Evolutionary conservation across 108 stramenopile species (phyloP).

Genomic region (Aurantiochytrium sp.): DNA sequence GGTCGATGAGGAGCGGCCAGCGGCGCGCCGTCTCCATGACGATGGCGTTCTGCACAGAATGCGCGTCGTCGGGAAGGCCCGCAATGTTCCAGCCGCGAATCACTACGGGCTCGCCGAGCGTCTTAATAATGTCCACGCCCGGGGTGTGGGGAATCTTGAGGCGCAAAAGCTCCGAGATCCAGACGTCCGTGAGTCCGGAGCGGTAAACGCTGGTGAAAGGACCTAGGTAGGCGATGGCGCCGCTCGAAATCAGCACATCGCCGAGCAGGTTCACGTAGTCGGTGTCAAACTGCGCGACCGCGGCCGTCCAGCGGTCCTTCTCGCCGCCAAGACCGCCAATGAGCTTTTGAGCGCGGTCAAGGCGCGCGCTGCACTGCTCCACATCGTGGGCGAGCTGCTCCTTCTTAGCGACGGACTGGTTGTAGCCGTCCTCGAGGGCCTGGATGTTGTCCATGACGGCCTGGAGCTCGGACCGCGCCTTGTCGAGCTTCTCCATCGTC

Average conservation of each 20-base stretch:
- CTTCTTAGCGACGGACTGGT: conserved; percentile 53
- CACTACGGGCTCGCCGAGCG: conserved; percentile 51
- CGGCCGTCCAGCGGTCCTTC: conserved; percentile 54
- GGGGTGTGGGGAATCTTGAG: conserved; percentile 48
- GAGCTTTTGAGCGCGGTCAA: conserved; percentile 58
- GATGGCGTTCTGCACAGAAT: conserved; percentile 62
- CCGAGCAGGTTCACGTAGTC: conserved; percentile 52
- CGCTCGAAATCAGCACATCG: conserved; percentile 54
- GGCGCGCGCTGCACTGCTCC: conserved; percentile 44
- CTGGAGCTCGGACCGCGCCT: conserved; percentile 45
- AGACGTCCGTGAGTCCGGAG: conserved; percentile 38
- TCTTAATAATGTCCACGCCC: conserved; percentile 43
- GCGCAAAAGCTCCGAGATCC: conserved; percentile 41
- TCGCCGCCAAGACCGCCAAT: conserved; percentile 63
- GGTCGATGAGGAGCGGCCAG: conserved; percentile 68
- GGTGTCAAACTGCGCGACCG: conserved; percentile 41
- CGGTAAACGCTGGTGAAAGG: conserved; percentile 58
- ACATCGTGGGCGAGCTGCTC: conserved; percentile 48
- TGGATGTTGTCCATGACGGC: conserved; percentile 52
- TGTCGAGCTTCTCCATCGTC: conserved; percentile 46
- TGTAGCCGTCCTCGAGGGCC: conserved; percentile 47
- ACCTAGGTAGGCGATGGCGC: conserved; percentile 57
- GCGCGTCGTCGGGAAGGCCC: conserved; percentile 54
- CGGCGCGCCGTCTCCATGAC: conserved; percentile 61
- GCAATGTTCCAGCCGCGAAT: conserved; percentile 51